A percentile compares a stretch with the other conserved stretches of the same genome.
Evolutionary conservation across 352 stramenopile species (phyloP).

Genomic region (Phytopythium chamaehyphon): DNA sequence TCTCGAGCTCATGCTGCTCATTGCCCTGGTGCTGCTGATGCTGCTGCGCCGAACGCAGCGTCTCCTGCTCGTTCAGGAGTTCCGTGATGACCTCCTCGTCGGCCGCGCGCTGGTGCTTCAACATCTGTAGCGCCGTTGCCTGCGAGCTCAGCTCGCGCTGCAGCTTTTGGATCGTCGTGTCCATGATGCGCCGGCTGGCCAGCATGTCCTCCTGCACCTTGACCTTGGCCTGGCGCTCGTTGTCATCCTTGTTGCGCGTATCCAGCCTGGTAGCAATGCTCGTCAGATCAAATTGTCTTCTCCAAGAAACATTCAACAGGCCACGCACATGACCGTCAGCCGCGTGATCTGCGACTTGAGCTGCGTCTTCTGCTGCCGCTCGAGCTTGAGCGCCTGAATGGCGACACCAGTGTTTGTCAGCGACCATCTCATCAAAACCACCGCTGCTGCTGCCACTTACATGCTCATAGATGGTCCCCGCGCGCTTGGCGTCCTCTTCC

Average conservation of each 20-base stretch:
- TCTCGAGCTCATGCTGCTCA: slow-evolving; percentile 61
- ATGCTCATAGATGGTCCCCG: slow-evolving; percentile 83
- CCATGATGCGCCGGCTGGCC: slow-evolving; percentile 75
- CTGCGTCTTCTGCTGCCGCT: slow-evolving; percentile 65
- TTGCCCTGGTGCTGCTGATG: slow-evolving; percentile 42
- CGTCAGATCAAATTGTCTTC: neutral
- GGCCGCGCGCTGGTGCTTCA: slow-evolving; percentile 67
- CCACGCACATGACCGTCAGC: slow-evolving; percentile 59
- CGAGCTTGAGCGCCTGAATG: slow-evolving; percentile 62
- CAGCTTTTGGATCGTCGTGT: slow-evolving; percentile 75
- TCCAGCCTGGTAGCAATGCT: slow-evolving; percentile 29
- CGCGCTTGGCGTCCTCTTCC: slow-evolving; percentile 83
- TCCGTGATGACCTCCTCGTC: slow-evolving; percentile 84
- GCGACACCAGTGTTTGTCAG: neutral
- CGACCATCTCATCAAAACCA: neutral
- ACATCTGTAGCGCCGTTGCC: slow-evolving; percentile 41
- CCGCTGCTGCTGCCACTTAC: slow-evolving; percentile 11
- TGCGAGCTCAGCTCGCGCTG: slow-evolving; percentile 64
- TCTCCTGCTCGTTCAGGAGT: slow-evolving; percentile 81
- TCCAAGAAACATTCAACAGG: neutral
- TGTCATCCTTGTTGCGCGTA: slow-evolving; percentile 19
- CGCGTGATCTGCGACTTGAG: slow-evolving; percentile 78
- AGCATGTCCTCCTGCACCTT: slow-evolving; percentile 84
- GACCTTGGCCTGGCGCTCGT: slow-evolving; percentile 35
- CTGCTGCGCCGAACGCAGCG: slow-evolving; percentile 44